Evolutionary conservation across 768 basidiomycete genomes (phyloP), one percentile per base, ranked within the genome.

Genomic region (Pulveroboletus sp.): DNA sequence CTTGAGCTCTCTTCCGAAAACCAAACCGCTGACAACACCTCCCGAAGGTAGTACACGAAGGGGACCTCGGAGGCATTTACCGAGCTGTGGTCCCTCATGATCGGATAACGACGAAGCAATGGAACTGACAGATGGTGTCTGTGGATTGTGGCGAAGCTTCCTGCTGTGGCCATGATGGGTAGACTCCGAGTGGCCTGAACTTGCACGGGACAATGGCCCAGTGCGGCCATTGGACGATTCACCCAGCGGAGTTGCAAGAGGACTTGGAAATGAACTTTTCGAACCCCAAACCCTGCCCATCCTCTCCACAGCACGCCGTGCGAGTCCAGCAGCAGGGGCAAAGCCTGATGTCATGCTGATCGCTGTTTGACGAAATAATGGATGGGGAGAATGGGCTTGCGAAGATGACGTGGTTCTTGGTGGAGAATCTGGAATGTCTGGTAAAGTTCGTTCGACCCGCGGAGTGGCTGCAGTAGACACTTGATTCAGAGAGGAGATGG

Each of bases 291-390:
- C 82, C 36, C 80, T 77, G 35, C 83, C 82, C 73, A 89, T 80
- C 66, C 81, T 85, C 69, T 89, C 87, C 3, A 86, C 86, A 3
- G 89, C 86, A 49, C 84, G 78, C 60, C 82, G 84, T 9, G 86
- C 88, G 8, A 87, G 74, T 8, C 86, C 86, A 15, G 85, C 85
- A 18, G 83, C 84, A 26, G 86, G 85, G 3, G 82, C 81, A 42
- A 87, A 74, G 37, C 81, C 76, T 35, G 75, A 76, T 3, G 84
- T 79, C 71, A 89, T 82, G 58, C 86, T 88, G 54, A 89, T 76
- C 15, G 87, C 78, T n/a, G 84, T 81, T 59, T 81, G 83, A 18
- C 84, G 71, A 53, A 77, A 69, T 26, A 72, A 69, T 10, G 70
- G 66, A 38, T 67, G 62, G 24, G 62, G 50, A 46, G 49, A 56